Percentiles rank a stretch among this genome's conserved stretches.
These are phyloP conservation scores for Tetradesmus lagerheimii DNA, from an alignment of 139 green algal species.

Conservation along the genomic window DNA sequence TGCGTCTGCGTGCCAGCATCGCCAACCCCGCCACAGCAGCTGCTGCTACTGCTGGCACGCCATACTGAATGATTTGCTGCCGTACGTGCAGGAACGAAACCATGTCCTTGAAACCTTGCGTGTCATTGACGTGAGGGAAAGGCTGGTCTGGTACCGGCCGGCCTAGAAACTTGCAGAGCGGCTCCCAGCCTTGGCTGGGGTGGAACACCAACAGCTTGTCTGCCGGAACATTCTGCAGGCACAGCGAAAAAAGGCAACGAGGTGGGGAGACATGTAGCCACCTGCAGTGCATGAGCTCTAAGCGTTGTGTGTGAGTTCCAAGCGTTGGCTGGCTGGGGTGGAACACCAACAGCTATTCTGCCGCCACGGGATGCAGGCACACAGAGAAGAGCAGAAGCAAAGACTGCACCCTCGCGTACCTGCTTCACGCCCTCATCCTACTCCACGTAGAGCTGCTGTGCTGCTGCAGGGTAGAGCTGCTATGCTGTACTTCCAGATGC, in stretches of 20 bases:
- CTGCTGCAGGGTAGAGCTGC: not conserved
- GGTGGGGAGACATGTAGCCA: too few relatives aligned
- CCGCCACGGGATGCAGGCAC: too few relatives aligned
- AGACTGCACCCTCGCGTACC: not conserved
- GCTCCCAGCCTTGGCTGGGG: constrained; percentile 31
- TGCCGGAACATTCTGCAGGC: not conserved
- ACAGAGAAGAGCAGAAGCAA: not conserved
- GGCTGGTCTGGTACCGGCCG: constrained; percentile 37
- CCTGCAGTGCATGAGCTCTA: too few relatives aligned
- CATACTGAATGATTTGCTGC: not conserved
- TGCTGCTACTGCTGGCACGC: not conserved
- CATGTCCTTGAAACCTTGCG: not conserved
- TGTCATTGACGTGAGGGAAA: constrained; percentile 51
- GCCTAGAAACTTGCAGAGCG: constrained; percentile 49
- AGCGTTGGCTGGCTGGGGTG: not conserved
- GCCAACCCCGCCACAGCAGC: not conserved
- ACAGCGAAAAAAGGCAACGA: not conserved
- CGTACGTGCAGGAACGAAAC: not conserved
- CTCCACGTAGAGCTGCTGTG: not conserved
- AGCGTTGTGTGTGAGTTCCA: constrained; percentile 38
- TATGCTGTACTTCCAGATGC: not conserved
- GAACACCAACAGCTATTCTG: constrained; percentile 37
- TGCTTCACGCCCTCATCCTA: constrained; percentile 23
- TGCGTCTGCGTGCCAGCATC: not conserved
- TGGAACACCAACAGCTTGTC: constrained; percentile 42